Percentiles rank a stretch among this genome's conserved stretches.
Conservation (phyloP, 306 rosid species). For the Hylodesmum podocarpum region DNA sequence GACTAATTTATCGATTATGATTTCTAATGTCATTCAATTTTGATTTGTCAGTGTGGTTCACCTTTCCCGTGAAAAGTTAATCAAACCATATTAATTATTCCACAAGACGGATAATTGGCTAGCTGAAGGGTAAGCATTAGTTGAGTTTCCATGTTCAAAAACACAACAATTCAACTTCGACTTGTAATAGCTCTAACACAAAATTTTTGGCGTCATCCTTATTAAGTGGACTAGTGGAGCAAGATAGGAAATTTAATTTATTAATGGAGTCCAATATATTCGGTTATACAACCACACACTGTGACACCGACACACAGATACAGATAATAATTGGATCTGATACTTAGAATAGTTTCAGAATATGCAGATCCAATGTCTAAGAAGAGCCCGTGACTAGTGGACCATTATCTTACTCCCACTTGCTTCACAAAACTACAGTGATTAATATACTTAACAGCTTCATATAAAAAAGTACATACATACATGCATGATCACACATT, state of each 20-base stretch:
- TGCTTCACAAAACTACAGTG: background rate
- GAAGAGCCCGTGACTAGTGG: constrained; percentile 15
- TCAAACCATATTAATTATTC: background rate
- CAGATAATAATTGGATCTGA: background rate
- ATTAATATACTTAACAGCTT: background rate
- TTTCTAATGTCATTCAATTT: background rate
- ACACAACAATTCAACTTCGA: background rate
- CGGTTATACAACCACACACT: background rate
- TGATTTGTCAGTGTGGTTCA: background rate
- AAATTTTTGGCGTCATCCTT: background rate
- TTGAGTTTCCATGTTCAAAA: background rate
- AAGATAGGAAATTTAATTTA: background rate
- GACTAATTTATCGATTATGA: background rate
- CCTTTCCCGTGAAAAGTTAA: background rate
- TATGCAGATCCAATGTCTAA: background rate
- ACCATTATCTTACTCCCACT: constrained; percentile 14
- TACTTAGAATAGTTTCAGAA: background rate
- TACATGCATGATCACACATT: background rate
- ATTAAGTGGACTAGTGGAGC: background rate
- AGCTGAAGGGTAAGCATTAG: background rate
- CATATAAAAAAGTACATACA: background rate
- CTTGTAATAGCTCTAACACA: background rate
- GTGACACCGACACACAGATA: background rate
- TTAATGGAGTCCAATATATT: background rate
- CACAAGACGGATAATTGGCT: background rate